These are phyloP conservation scores for Raphanus raphanistrum DNA, from an alignment of 345 rosid genomes.

Conservation along the genomic window DNA sequence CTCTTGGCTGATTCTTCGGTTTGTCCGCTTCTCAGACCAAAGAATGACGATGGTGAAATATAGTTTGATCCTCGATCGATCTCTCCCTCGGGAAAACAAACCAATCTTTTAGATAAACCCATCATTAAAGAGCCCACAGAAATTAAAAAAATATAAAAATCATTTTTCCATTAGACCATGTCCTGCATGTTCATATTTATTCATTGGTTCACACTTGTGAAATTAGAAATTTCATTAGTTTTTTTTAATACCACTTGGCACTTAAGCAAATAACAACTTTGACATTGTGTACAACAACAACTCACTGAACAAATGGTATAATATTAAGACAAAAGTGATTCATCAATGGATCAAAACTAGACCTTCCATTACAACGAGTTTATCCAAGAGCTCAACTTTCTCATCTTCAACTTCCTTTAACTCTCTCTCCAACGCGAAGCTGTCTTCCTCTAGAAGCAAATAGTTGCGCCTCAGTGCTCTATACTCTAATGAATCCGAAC, in stretches of 20 bases:
- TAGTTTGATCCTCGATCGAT: background rate
- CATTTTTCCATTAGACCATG: background rate
- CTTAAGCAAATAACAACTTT: background rate
- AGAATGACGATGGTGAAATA: background rate
- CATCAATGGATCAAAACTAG: slow-evolving; percentile 63
- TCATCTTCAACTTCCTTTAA: slow-evolving; percentile 68
- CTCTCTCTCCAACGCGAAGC: slow-evolving; percentile 54
- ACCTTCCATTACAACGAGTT: slow-evolving; percentile 90
- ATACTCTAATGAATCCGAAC: slow-evolving; percentile 70
- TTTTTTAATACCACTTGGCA: background rate
- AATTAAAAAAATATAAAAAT: background rate
- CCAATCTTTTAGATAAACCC: background rate
- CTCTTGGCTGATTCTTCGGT: slow-evolving; percentile 19
- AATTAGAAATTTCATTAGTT: background rate
- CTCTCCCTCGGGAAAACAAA: background rate
- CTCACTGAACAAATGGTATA: no score
- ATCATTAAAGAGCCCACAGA: slow-evolving; percentile 16
- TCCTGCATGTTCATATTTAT: background rate
- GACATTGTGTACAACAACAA: no score
- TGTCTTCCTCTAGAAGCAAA: slow-evolving; percentile 77
- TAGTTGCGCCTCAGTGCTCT: slow-evolving; percentile 67
- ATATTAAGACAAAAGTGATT: no score
- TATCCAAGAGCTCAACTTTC: slow-evolving; percentile 72
- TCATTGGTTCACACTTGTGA: background rate
- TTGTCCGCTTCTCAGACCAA: slow-evolving; percentile 29